phyloP scores from a whole-genome alignment of 805 yeast genomes.

The Torulaspora delbrueckii region DNA sequence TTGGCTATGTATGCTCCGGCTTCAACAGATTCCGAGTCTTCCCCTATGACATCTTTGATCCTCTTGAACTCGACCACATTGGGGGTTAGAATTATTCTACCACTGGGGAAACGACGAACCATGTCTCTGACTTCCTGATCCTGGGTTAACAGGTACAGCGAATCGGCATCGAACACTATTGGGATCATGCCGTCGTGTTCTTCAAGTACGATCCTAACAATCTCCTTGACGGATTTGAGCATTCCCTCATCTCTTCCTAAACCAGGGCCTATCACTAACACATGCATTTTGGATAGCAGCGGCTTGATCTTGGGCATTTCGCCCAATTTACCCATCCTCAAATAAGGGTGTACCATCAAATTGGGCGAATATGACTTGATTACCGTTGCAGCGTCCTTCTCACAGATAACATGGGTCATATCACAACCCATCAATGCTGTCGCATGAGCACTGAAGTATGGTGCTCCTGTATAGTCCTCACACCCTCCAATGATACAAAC shows the following conservation, averaged over 20 bases:
- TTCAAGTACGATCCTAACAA: slow-evolving; percentile 44
- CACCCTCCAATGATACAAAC: slow-evolving; percentile 89
- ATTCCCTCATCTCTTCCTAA: slow-evolving; percentile 76
- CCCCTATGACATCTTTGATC: slow-evolving; percentile 45
- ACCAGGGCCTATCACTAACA: slow-evolving; percentile 89
- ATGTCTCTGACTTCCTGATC: slow-evolving; percentile 22
- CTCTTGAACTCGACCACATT: slow-evolving; percentile 81
- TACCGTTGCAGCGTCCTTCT: slow-evolving; percentile 65
- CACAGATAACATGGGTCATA: slow-evolving; percentile 86
- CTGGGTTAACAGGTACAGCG: slow-evolving; percentile 58
- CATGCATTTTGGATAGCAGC: slow-evolving; percentile 65
- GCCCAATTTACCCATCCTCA: slow-evolving; percentile 46
- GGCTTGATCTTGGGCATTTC: slow-evolving; percentile 53
- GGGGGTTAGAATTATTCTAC: slow-evolving; percentile 75
- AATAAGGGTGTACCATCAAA: slow-evolving; percentile 92
- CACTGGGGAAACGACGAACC: slow-evolving; percentile 47
- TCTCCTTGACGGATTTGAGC: slow-evolving; percentile 53
- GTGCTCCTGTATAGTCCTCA: slow-evolving; percentile 96
- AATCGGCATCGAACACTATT: slow-evolving; percentile 86
- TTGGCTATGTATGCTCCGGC: slow-evolving; percentile 27
- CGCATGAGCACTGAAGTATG: slow-evolving; percentile 83
- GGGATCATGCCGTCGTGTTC: slow-evolving; percentile 58
- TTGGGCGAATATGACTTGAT: slow-evolving; percentile 89
- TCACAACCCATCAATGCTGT: slow-evolving; percentile 84
- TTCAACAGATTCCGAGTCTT: slow-evolving; percentile 28